Evolutionary conservation across 2,329 filamentous ascomycete species (phyloP).

Genomic region (Capronia americana): DNA sequence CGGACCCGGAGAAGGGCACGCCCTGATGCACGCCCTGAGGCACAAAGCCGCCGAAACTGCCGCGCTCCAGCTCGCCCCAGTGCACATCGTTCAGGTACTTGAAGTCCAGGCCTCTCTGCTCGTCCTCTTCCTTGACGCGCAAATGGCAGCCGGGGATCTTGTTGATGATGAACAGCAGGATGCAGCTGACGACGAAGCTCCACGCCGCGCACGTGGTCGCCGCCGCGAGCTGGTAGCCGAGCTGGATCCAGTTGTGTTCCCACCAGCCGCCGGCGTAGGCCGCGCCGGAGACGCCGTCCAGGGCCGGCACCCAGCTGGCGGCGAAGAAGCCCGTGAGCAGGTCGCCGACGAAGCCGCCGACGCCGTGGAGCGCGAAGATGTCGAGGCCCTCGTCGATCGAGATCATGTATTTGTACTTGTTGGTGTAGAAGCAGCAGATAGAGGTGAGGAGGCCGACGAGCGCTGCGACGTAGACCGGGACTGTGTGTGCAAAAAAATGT

Average conservation of each 20-base stretch:
- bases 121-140: constrained; percentile 62
- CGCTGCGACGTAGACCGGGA: constrained; percentile 49
- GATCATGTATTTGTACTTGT: constrained; percentile 58
- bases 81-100: constrained; percentile 54
- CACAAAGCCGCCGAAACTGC: constrained; percentile 6
- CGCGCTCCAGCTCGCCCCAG: constrained; percentile 22
- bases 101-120: constrained; percentile 60
- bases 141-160: constrained; percentile 64
- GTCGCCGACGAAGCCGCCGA: constrained; percentile 63
- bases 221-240: constrained; percentile 64
- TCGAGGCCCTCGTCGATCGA: constrained; percentile 64
- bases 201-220: constrained; percentile 61
- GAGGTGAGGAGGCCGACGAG: constrained; percentile 62
- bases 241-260: constrained; percentile 60
- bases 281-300: constrained; percentile 58
- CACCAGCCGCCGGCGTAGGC: constrained; percentile 58
- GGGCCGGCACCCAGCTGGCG: constrained; percentile 54
- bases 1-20: constrained; percentile 26
- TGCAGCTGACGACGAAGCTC: constrained; percentile 60
- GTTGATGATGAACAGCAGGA: constrained; percentile 62
- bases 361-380: constrained; percentile 65
- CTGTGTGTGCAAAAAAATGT: constrained; percentile 5
- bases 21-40: constrained; percentile 18
- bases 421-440: constrained; percentile 54
- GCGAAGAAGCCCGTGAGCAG: constrained; percentile 65